Percentiles rank a stretch among this genome's conserved stretches.
Conservation (phyloP, 768 basidiomycete species). For the Coprinellus micaceus region DNA sequence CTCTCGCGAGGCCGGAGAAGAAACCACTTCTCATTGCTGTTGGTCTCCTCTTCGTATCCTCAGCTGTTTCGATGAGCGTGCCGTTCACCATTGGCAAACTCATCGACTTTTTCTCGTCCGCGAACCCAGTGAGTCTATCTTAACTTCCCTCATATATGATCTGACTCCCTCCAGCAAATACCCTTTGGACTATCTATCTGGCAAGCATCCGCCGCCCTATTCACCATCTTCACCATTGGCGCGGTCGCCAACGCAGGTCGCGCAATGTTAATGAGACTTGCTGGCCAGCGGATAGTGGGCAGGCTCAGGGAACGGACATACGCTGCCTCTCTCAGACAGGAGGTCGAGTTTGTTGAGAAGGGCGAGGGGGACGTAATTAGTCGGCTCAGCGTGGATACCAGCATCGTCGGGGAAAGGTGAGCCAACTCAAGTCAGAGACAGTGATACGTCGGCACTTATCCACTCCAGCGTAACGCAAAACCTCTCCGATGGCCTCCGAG, state of each 20-base stretch:
- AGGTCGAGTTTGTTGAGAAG: slow-evolving; percentile 89
- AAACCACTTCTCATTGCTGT: slow-evolving; percentile 74
- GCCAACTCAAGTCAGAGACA: background rate
- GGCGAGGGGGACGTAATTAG: slow-evolving; percentile 94
- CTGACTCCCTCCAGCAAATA: slow-evolving; percentile 48
- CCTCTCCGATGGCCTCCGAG: slow-evolving; percentile 75
- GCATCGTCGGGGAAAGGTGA: slow-evolving; percentile 90
- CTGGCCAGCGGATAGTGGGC: slow-evolving; percentile 90
- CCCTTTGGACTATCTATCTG: slow-evolving; percentile 77
- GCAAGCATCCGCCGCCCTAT: slow-evolving; percentile 71
- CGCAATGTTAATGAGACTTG: slow-evolving; percentile 79
- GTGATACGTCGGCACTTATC: slow-evolving; percentile 7
- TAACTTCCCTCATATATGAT: background rate
- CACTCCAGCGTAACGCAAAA: slow-evolving; percentile 67
- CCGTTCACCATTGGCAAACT: slow-evolving; percentile 91
- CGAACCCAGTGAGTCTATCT: slow-evolving; percentile 56
- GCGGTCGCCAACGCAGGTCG: slow-evolving; percentile 84
- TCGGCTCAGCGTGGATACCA: slow-evolving; percentile 85
- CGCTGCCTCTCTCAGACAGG: slow-evolving; percentile 78
- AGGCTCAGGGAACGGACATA: slow-evolving; percentile 81
- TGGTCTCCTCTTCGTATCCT: slow-evolving; percentile 80
- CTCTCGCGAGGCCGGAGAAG: slow-evolving; percentile 79
- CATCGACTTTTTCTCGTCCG: slow-evolving; percentile 86
- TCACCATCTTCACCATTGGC: slow-evolving; percentile 80
- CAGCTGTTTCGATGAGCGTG: slow-evolving; percentile 86